Base-by-base conservation (phyloP, 176 grass and related monocot genomes). In the Juncus effusus region DNA sequence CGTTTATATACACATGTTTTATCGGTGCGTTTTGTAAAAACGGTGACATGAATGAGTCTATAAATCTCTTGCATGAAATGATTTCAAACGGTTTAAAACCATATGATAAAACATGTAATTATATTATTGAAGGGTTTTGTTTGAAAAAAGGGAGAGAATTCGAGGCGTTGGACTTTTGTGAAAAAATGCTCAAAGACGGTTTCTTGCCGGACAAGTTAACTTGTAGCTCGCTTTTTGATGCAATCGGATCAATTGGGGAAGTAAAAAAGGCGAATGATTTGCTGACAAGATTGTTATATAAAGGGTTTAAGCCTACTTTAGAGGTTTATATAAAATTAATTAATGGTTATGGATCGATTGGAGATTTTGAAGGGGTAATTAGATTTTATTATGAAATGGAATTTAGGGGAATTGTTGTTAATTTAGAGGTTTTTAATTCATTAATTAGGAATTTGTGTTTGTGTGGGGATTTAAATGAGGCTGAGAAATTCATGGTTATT, bases 321-420 rank as follows among this genome's bases (percentile, higher is more conserved):
- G 67, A 74, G 41, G 79, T 74, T 54, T 97, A 92, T 75, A 14
- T 39, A 13, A 79, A 7, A 6, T 74, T 92, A 40, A 69, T 92
- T 9, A 47, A 78, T 50, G 88, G 88, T 49, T 92, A 92, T 73
- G 40, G 52, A 7, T 74, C 53, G 7, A 73, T 40, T 42, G 44
- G 76, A 68, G 62, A 97, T 60, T 38, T 41, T 9, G 40, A 78
- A 76, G 82, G 89, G 39, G 57, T 86, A 52, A 66, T 86, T 14
- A 83, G 64, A 77, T 59, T 83, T 67, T 97, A 92, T 54, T 66
- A 86, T 69, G 88, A 97, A 65, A 92, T 97, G 77, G 82, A 77
- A 38, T 83, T 84, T 59, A 84, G 58, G 61, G 64, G 68, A 3
- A 19, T 92, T 70, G 70, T 56, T 60, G 4, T 54, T 58, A 51